Evolutionary conservation across 139 green algal genomes (phyloP).

Genomic region (Picocystis salinarum): DNA sequence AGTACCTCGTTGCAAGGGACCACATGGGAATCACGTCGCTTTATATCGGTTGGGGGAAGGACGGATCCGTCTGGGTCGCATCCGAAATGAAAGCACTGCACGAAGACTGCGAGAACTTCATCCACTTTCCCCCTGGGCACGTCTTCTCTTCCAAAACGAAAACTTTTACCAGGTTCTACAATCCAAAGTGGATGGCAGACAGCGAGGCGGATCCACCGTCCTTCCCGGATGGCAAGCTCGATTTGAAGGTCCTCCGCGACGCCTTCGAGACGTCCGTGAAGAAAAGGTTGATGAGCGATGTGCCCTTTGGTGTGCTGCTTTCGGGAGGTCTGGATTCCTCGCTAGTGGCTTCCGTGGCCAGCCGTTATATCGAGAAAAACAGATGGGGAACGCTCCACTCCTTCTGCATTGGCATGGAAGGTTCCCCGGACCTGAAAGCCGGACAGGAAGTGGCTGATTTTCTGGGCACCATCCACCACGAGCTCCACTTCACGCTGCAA

Average conservation of each 20-base stretch:
- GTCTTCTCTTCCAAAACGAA: conserved; percentile 5
- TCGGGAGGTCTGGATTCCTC: conserved; percentile 84
- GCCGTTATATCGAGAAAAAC: conserved; percentile 17
- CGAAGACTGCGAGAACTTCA: conserved; percentile 26
- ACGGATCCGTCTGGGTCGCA: conserved; percentile 73
- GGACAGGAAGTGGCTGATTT: conserved; percentile 69
- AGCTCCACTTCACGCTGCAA: conserved; percentile 91
- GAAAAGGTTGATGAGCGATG: conserved; percentile 92
- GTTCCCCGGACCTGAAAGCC: conserved; percentile 80
- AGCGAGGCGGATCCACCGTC: conserved; percentile 6
- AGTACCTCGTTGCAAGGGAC: conserved; percentile 63
- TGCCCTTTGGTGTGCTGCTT: conserved; percentile 81
- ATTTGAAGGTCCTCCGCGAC: conserved; percentile 21
- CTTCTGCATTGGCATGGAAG: conserved; percentile 75
- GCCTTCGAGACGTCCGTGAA: conserved; percentile 59
- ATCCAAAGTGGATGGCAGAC: conserved; percentile 45
- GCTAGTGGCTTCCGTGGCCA: conserved; percentile 65
- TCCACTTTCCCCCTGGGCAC: conserved; percentile 56
- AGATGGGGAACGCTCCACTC: conserved; percentile 46
- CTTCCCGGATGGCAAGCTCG: conserved; percentile 5
- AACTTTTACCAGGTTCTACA: conserved; percentile 58
- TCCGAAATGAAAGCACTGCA: conserved; percentile 93
- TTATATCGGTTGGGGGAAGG: conserved; percentile 67
- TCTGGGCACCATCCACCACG: conserved; percentile 84
- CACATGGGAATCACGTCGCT: conserved; percentile 82